Conservation (phyloP, 192 early-diverging fungal genomes). For the Coemansia sp. region DNA sequence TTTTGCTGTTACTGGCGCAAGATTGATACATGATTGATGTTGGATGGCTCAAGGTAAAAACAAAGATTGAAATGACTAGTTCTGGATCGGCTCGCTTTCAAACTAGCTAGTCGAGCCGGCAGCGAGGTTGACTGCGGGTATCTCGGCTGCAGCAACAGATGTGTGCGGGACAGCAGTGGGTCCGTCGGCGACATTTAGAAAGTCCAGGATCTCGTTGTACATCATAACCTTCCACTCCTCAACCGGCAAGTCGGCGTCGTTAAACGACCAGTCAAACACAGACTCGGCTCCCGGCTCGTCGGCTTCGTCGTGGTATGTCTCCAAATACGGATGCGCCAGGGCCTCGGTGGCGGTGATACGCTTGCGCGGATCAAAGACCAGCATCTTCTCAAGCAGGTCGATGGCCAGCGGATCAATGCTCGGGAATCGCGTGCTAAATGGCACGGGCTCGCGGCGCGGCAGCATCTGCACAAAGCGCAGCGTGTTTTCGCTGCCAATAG, state of each 20-base stretch:
- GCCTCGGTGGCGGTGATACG: slow-evolving; percentile 86
- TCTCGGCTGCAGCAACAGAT: slow-evolving; percentile 1
- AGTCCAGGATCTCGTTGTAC: slow-evolving; percentile 80
- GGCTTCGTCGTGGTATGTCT: slow-evolving; percentile 84
- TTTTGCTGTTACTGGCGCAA: not conserved
- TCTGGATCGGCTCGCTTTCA: not conserved
- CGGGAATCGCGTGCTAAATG: slow-evolving; percentile 80
- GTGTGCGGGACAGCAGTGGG: slow-evolving; percentile 25
- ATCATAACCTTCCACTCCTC: slow-evolving; percentile 90
- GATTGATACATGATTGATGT: slow-evolving; percentile 2
- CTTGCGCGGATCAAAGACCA: slow-evolving; percentile 90
- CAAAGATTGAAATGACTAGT: not conserved
- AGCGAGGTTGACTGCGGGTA: not conserved
- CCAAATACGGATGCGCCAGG: slow-evolving; percentile 84
- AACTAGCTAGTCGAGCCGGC: not conserved
- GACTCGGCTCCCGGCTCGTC: slow-evolving; percentile 81
- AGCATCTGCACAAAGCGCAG: slow-evolving; percentile 87
- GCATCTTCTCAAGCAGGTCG: slow-evolving; percentile 86
- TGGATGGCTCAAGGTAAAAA: not conserved
- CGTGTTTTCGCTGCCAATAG: slow-evolving; percentile 93
- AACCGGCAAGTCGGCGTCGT: slow-evolving; percentile 81
- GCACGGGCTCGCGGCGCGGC: slow-evolving; percentile 73
- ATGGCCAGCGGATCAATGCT: slow-evolving; percentile 74
- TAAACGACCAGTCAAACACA: slow-evolving; percentile 94
- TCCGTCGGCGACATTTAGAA: slow-evolving; percentile 59